Base-by-base conservation (phyloP, 805 yeast genomes). In the Saccharomyces eubayanus region DNA sequence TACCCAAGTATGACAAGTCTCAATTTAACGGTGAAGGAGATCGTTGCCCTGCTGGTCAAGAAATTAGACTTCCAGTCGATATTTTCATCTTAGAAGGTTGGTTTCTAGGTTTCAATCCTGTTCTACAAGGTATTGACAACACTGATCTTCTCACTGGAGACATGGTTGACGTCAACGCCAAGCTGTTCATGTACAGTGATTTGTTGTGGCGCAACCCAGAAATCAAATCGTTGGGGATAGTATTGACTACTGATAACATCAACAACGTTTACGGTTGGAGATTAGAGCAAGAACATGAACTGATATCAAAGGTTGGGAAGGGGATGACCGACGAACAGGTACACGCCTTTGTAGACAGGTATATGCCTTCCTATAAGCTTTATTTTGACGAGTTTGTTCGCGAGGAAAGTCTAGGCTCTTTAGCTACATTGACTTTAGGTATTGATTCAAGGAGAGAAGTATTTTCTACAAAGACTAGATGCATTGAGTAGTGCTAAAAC, bases 81-180 rank as follows among this genome's bases (percentile, higher is more conserved):
- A 77, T 90, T 3, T 77, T 92, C 2, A 68, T 92, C 1, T 75
- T 94, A 45, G 99, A 92, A 70, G 99, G 98, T 4, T 92, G 99
- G 99, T 89, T 91, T 72, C 77, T 82, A 27, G 98, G 98, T 1
- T 92, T 82, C 65, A 57, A 65, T 4, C 75, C 85, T 1, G 59
- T 79, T 20, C 58, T 68, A 1, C 60, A 67, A 28, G 65, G 65
- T 3, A 57, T 57, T 1, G 67, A 65, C 6, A 48, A 53, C 28
- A 21, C 53, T 10, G 51, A 54, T 49, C 40, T 67, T 56, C 59
- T 51, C 51, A 56, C 47, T 47, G 60, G 52, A 53, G 65, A 54
- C 70, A 74, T 59, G 62, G 60, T 71, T 6, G 56, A 66, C 43
- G 72, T 92, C 47, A 86, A 94, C 68, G 62, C 72, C 0, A 71